Evolutionary conservation across 2,329 filamentous ascomycete species (phyloP).

Genomic region (Didymella segeticola): DNA sequence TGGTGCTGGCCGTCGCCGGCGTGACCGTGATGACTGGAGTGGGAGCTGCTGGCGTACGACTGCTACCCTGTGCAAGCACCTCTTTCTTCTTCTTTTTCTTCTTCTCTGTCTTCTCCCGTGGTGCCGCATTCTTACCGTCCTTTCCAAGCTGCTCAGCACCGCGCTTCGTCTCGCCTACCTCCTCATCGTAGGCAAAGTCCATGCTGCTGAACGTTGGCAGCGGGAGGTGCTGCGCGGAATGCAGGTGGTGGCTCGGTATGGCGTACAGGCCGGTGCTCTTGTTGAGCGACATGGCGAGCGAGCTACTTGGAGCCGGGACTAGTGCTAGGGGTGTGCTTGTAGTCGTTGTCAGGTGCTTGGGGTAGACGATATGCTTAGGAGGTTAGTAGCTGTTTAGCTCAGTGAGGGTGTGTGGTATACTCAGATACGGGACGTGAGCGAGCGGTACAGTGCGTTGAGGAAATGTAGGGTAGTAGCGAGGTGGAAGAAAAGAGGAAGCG

Average conservation of each 20-base stretch:
- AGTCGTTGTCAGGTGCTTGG: no score
- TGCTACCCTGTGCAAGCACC: not conserved
- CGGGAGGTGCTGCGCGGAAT: constrained; percentile 11
- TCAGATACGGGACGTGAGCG: not conserved
- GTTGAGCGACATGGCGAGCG: constrained; percentile 5
- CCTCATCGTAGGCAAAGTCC: constrained; percentile 22
- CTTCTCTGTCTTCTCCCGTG: constrained; percentile 5
- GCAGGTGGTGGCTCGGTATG: constrained; percentile 31
- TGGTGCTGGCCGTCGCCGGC: constrained; percentile 7
- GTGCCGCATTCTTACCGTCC: not conserved
- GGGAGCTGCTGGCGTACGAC: not conserved
- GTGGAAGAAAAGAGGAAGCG: not conserved
- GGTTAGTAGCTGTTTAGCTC: not conserved
- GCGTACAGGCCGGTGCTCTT: constrained; percentile 30
- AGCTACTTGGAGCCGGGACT: not conserved
- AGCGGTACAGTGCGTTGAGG: not conserved
- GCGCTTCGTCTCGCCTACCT: not conserved
- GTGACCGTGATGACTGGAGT: constrained; percentile 3
- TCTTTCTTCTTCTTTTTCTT: constrained; percentile 17
- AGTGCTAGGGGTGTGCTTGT: no score
- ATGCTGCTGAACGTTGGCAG: constrained; percentile 30
- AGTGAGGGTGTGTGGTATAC: no score
- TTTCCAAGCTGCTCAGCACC: not conserved
- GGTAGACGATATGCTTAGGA: not conserved
- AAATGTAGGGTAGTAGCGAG: not conserved